Conservation (phyloP, 345 rosid genomes). For the Atalantia buxifolia region DNA sequence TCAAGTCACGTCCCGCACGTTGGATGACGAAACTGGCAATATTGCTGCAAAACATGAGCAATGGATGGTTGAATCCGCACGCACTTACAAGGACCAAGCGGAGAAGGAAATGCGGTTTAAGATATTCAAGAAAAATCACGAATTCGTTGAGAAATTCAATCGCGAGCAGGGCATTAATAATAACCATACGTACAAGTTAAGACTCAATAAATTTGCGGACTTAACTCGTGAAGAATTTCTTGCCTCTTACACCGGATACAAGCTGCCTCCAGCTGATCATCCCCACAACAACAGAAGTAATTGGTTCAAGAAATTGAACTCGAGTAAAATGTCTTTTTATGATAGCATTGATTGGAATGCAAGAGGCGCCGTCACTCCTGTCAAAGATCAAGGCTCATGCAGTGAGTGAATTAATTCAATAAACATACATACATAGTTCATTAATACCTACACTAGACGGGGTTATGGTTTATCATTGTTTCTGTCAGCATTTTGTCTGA, state of each 20-base stretch:
- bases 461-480: no score
- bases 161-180: background rate
- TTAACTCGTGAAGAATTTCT: constrained; percentile 45
- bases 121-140: constrained; percentile 42
- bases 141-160: constrained; percentile 37
- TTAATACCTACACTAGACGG: no score
- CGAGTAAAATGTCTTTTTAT: background rate
- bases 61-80: constrained; percentile 38
- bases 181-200: constrained; percentile 23
- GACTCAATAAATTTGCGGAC: constrained; percentile 51
- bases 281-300: background rate
- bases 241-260: constrained; percentile 27
- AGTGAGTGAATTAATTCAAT: constrained; percentile 17
- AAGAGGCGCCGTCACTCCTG: constrained; percentile 38
- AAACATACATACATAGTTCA: no score
- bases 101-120: constrained; percentile 32
- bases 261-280: background rate
- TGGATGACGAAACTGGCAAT: constrained; percentile 26
- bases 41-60: constrained; percentile 33
- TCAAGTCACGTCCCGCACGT: background rate
- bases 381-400: constrained; percentile 41
- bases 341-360: constrained; percentile 38
- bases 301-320: constrained; percentile 11
- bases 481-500: no score
- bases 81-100: constrained; percentile 22